Percentiles rank a stretch among this genome's conserved stretches.
Evolutionary conservation across 2,329 filamentous ascomycete genomes (phyloP).

Genomic region (Teratosphaeriaceae sp.): DNA sequence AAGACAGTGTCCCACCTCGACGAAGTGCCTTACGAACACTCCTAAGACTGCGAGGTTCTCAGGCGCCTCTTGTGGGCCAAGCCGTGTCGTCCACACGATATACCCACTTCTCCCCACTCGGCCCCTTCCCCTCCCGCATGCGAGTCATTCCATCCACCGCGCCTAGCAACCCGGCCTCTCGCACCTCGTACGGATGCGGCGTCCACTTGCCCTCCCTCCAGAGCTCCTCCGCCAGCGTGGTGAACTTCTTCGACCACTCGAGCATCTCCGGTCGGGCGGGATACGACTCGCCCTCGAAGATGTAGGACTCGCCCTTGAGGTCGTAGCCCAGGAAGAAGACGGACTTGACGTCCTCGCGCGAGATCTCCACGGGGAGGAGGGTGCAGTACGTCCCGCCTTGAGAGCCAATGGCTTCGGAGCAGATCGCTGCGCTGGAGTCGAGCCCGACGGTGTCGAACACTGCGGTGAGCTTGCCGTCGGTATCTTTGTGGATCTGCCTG

Average conservation of each 20-base stretch:
- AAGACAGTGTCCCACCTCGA: no score
- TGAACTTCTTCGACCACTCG: slow-evolving; percentile 32
- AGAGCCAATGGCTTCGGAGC: slow-evolving; percentile 9
- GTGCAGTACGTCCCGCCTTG: slow-evolving; percentile 10
- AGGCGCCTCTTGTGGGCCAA: no score
- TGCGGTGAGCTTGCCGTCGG: slow-evolving; percentile 32
- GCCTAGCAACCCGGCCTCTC: slow-evolving; percentile 32
- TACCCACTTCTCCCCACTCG: slow-evolving; percentile 38
- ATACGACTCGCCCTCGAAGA: slow-evolving; percentile 28
- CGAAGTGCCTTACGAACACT: no score
- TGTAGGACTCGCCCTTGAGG: slow-evolving; percentile 24
- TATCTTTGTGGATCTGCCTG: slow-evolving; percentile 36
- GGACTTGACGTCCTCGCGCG: slow-evolving; percentile 10
- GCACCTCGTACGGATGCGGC: slow-evolving; percentile 32
- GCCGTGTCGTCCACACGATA: slow-evolving; percentile 30
- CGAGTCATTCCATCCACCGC: slow-evolving; percentile 34
- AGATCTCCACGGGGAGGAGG: slow-evolving; percentile 9
- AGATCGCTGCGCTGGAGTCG: slow-evolving; percentile 8
- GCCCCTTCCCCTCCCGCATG: slow-evolving; percentile 33
- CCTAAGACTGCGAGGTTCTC: no score
- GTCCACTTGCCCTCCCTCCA: slow-evolving; percentile 34
- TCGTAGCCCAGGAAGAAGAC: slow-evolving; percentile 13
- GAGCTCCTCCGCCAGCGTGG: slow-evolving; percentile 27
- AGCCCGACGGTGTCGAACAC: slow-evolving; percentile 33
- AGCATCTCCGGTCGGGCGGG: slow-evolving; percentile 29